Evolutionary conservation across 2,329 filamentous ascomycete genomes (phyloP), one percentile per base, ranked within the genome.

Genomic region (Bipolaris bicolor): DNA sequence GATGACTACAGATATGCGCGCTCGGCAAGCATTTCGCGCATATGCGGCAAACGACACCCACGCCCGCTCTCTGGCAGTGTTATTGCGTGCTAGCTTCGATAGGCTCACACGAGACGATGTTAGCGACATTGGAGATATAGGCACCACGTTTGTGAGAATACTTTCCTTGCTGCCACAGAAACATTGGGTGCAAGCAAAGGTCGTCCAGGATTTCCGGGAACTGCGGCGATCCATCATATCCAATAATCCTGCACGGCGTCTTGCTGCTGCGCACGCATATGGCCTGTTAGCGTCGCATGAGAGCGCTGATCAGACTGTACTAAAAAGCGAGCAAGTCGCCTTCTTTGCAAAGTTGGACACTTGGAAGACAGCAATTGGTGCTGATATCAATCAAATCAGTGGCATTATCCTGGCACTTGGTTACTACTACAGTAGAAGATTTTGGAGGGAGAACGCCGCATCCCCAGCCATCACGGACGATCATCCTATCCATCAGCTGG

Each of bases 221-320:
- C 77, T 96, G 16, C 74, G 88, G 24, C 78, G 81, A 7, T 79
- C 88, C 9, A 80, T 93, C 52, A 83, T 82, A 60, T 92, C 90
- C 5, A 95, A 93, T 71, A 89, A 90, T 63, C 83, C 86, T 59
- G 83, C 86, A 52, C 82, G 89, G 5, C 84, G 93, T 34, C 80
- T 82, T 36, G 80, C 88, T 26, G 88, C 88, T 1, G 88, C 91
- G 15, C 87, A 87, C 58, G 84, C 87, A 0, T 86, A 92, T 65
- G 93, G 92, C 0, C 89, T 97, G 11, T 77, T 97, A 5, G 87
- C 85, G 1, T 89, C 91, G 0, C 90, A 94, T 72, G 69, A 76
- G 29, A 68, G 75, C 3, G 76, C 78, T 55, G 66, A 80, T 2
- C 64, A 77, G 0, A 68, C 75, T 11, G 68, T 77, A 3, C 66